phyloP scores from a whole-genome alignment of 345 rosid species.

The Syzygium oleosum region DNA sequence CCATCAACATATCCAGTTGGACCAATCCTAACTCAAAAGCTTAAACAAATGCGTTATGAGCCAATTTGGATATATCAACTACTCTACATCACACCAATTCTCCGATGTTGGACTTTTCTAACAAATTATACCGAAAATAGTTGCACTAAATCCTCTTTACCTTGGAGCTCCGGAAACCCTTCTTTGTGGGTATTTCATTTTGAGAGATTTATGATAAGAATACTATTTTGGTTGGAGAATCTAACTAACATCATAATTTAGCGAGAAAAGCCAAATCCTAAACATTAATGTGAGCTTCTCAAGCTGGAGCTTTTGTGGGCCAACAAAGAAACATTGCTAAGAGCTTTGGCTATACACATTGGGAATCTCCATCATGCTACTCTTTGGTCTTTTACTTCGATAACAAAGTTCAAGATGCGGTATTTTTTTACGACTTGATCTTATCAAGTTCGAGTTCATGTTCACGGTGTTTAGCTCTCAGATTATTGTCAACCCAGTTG shows the following conservation, averaged over 20 bases:
- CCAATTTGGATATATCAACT: no score
- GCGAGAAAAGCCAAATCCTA: not conserved
- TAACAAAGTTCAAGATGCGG: not conserved
- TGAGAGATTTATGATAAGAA: not conserved
- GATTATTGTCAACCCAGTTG: not conserved
- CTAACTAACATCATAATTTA: not conserved
- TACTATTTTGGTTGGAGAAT: not conserved
- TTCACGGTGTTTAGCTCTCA: rapidly evolving
- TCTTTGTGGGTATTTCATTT: not conserved
- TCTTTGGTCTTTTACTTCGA: not conserved
- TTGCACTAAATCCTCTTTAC: not conserved
- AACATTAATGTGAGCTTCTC: not conserved
- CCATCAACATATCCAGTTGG: no score
- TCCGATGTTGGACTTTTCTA: no score
- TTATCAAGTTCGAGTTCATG: not conserved
- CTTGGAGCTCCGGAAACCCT: rapidly evolving
- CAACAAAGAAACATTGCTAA: not conserved
- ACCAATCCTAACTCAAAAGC: no score
- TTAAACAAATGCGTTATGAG: no score
- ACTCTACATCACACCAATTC: no score
- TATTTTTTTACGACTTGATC: not conserved
- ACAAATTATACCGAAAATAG: not conserved
- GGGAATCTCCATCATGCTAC: no score
- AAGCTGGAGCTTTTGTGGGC: not conserved
- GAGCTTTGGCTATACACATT: not conserved